Percentiles rank a stretch among this genome's conserved stretches.
Evolutionary conservation across 495 filamentous ascomycete species (phyloP).

Genomic region (Tuber borchii): DNA sequence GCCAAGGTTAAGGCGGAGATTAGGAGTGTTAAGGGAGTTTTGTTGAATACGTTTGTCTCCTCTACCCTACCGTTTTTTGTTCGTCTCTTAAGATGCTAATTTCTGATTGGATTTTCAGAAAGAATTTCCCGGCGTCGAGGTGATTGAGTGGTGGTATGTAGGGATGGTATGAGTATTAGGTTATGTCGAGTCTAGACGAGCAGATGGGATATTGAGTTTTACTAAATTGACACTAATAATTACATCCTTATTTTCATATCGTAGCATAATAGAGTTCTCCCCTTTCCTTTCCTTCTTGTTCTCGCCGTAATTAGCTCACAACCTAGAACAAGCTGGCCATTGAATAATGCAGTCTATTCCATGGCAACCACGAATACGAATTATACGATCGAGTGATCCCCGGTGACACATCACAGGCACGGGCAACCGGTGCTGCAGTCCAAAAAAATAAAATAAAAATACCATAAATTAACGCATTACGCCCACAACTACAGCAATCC

Average conservation of each 20-base stretch:
- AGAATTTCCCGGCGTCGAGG: constrained; percentile 53
- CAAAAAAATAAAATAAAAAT: constrained; percentile 1
- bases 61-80: constrained; percentile 7
- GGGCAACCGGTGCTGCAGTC: background rate
- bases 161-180: background rate
- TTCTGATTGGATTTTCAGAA: constrained; percentile 24
- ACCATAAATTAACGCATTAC: constrained; percentile 5
- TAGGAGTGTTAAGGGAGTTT: constrained; percentile 81
- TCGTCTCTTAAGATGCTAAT: constrained; percentile 52
- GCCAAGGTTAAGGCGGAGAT: constrained; percentile 75
- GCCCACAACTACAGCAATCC: constrained; percentile 11
- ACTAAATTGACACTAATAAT: background rate
- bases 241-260: background rate
- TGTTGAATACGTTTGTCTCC: constrained; percentile 60
- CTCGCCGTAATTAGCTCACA: background rate
- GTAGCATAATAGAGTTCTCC: background rate
- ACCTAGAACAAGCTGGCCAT: background rate
- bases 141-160: constrained; percentile 33
- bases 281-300: background rate
- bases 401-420: background rate
- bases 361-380: background rate
- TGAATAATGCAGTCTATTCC: background rate
- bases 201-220: background rate
- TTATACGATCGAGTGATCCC: background rate
- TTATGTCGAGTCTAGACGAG: background rate